Evolutionary conservation across 2,329 filamentous ascomycete genomes (phyloP).

Genomic region (Hirsutella minnesotensis): DNA sequence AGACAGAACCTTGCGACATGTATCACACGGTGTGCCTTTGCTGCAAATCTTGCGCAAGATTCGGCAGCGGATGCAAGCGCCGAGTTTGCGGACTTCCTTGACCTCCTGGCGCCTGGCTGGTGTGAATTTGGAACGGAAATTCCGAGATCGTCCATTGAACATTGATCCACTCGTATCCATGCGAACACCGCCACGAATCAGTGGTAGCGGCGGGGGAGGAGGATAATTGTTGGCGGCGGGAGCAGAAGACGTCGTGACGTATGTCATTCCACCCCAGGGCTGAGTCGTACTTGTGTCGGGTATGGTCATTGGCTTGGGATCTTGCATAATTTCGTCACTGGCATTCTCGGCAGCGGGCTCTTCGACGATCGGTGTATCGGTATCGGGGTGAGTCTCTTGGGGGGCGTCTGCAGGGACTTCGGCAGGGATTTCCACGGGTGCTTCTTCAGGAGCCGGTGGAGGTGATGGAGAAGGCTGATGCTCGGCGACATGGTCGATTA

Average conservation of each 20-base stretch:
- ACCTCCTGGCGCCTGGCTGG: constrained; percentile 50
- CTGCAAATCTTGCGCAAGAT: constrained; percentile 57
- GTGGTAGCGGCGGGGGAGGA: constrained; percentile 14
- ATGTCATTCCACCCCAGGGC: constrained; percentile 43
- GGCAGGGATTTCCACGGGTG: background rate
- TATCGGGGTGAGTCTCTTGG: background rate
- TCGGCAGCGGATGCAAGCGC: constrained; percentile 53
- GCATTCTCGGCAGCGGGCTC: background rate
- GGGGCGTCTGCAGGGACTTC: background rate
- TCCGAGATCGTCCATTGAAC: constrained; percentile 35
- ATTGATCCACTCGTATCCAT: constrained; percentile 34
- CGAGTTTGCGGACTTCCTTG: constrained; percentile 51
- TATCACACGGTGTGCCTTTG: constrained; percentile 49
- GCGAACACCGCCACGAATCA: constrained; percentile 36
- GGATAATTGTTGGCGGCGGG: constrained; percentile 17
- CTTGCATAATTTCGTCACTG: too few species aligned
- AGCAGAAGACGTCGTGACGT: constrained; percentile 26
- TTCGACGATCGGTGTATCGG: background rate
- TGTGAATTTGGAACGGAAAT: constrained; percentile 46
- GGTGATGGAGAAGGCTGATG: constrained; percentile 17
- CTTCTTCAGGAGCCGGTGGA: constrained; percentile 13
- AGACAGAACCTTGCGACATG: constrained; percentile 50
- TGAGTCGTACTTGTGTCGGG: constrained; percentile 16
- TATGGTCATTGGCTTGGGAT: background rate
- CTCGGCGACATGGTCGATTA: constrained; percentile 17